A percentile compares a stretch with the other conserved stretches of the same genome.
Conservation (phyloP, 2,329 filamentous ascomycete genomes). For the Diplodia scrobiculata region DNA sequence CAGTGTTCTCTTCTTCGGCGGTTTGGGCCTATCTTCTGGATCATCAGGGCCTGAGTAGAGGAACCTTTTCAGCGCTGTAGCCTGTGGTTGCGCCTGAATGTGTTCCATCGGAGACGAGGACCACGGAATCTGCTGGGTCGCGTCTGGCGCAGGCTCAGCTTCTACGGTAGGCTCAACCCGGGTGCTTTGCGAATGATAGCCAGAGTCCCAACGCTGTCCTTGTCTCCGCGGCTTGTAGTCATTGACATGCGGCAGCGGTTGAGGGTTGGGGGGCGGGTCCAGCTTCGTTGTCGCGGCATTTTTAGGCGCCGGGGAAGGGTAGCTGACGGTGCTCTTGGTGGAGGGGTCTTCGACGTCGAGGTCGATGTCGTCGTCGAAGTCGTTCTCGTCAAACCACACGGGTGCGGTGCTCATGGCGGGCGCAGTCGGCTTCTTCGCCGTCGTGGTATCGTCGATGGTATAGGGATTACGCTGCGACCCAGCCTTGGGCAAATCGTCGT, state of each 20-base stretch:
- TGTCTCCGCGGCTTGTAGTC: background rate
- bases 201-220: slow-evolving; percentile 17
- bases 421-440: slow-evolving; percentile 38
- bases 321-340: slow-evolving; percentile 49
- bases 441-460: slow-evolving; percentile 31
- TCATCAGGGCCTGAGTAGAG: slow-evolving; percentile 31
- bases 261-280: background rate
- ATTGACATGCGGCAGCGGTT: background rate
- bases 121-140: slow-evolving; percentile 68
- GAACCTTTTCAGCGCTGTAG: slow-evolving; percentile 24
- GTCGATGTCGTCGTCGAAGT: slow-evolving; percentile 82
- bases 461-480: slow-evolving; percentile 8
- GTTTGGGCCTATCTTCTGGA: slow-evolving; percentile 39
- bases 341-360: slow-evolving; percentile 68
- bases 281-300: background rate
- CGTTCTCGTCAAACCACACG: slow-evolving; percentile 73
- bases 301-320: slow-evolving; percentile 44
- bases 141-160: slow-evolving; percentile 42
- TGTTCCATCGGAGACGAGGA: slow-evolving; percentile 64
- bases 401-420: slow-evolving; percentile 42
- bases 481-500: slow-evolving; percentile 15
- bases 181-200: slow-evolving; percentile 33
- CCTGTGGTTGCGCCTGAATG: slow-evolving; percentile 39
- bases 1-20: slow-evolving; percentile 65
- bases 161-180: background rate